Percentiles rank a stretch among this genome's conserved stretches.
phyloP scores from a whole-genome alignment of 805 yeast species.

The Cyberlindnera xylosilytica region DNA sequence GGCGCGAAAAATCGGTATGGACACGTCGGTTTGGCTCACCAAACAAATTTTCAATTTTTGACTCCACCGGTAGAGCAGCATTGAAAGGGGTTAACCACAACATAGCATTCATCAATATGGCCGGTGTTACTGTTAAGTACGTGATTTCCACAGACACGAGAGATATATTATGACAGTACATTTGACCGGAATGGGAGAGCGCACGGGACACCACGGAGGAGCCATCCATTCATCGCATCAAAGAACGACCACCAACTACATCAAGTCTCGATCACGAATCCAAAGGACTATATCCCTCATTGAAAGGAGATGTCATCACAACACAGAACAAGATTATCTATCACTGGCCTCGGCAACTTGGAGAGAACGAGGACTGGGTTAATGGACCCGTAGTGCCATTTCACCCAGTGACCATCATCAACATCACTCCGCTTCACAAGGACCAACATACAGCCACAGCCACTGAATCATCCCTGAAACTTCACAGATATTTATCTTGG shows the following conservation, averaged over 20 bases:
- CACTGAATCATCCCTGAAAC: background rate
- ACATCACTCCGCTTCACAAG: no score
- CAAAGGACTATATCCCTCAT: no score
- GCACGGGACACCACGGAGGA: background rate
- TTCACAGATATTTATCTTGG: no score
- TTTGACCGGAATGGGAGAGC: background rate
- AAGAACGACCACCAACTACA: background rate
- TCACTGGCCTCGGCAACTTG: no score
- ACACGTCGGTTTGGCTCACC: slow-evolving; percentile 11
- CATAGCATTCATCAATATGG: slow-evolving; percentile 48
- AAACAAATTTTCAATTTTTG: slow-evolving; percentile 17
- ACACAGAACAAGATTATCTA: no score
- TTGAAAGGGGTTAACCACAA: slow-evolving; percentile 5
- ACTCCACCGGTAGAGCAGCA: slow-evolving; percentile 26
- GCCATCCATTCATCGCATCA: background rate
- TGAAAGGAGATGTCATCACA: no score
- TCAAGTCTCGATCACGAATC: no score
- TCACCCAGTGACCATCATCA: no score
- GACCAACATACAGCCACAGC: background rate
- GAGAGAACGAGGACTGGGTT: no score
- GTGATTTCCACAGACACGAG: slow-evolving; percentile 33
- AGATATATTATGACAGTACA: background rate
- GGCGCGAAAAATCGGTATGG: slow-evolving; percentile 13
- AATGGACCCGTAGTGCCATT: background rate
- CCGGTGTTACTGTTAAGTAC: slow-evolving; percentile 98